Evolutionary conservation across 768 basidiomycete genomes (phyloP), one percentile per base, ranked within the genome.

Genomic region (Phlegmacium glaucopus): DNA sequence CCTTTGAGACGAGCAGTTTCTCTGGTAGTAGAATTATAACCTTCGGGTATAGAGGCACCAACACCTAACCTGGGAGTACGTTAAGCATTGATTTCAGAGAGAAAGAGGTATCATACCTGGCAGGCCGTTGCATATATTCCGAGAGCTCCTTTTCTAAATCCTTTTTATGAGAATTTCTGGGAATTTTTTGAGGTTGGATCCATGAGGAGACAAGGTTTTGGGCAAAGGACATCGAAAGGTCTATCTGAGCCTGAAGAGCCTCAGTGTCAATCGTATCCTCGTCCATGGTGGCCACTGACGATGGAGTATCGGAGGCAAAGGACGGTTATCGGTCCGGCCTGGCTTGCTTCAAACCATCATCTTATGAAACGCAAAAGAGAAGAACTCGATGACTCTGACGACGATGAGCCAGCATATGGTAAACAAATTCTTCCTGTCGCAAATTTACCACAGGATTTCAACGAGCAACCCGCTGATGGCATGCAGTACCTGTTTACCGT

Each of bases 381-480:
- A 5, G 71, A 78, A 9, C 38, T 59, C 3, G 74, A 76, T 15
- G 74, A 76, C 55, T 76, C 72, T 6, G 82, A 84, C 38, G 78
- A 80, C 7, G 85, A 87, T 0, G 81, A 84, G 42, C 71, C 77
- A 12, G 62, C 74, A 7, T 75, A 79, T 42, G 87, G 87, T 36
- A 79, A 69, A 52, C 88, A 90, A 64, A 85, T 79, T 18, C 72
- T 92, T 3, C 90, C 90, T 13, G 86, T 92, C n/a, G 89, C 90
- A 15, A 76, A 82, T 57, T 75, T 92, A 42, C 86, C 88, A n/a
- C 60, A 68, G 15, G 73, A 85, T 58, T 92, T 85, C 60, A 67
- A 79, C 52, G 78, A 71, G 18, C 76, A 75, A 41, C 88, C 90
- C 0, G 62, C 65, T 56, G 84, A 91, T 65, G 90, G 90, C 2